These are phyloP conservation scores for Blumeria graminis DNA, from an alignment of 2,329 filamentous ascomycete species.

Conservation along the genomic window DNA sequence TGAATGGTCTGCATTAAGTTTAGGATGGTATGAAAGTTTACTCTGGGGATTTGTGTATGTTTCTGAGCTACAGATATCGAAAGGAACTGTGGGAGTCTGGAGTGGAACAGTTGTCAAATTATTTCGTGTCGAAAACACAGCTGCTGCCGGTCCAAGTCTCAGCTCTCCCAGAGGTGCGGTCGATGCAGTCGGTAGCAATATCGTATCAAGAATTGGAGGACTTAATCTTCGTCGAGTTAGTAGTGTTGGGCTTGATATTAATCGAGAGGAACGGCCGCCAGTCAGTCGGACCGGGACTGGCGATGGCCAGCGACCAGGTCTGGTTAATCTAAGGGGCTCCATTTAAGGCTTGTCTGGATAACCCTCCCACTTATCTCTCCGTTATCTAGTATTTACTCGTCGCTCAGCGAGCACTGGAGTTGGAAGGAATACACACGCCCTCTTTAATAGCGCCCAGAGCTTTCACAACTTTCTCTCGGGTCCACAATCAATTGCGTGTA, in stretches of 20 bases:
- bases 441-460: no score
- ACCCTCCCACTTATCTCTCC: no score
- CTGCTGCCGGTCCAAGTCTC: constrained; percentile 54
- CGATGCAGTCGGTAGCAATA: constrained; percentile 75
- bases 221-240: constrained; percentile 20
- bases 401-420: no score
- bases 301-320: constrained; percentile 1
- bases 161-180: constrained; percentile 74
- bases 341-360: background rate
- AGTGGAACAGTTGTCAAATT: constrained; percentile 72
- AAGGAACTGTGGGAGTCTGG: constrained; percentile 80
- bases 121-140: constrained; percentile 73
- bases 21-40: constrained; percentile 90
- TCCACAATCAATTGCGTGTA: no score
- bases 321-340: background rate
- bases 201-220: constrained; percentile 70
- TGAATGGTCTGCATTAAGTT: constrained; percentile 71
- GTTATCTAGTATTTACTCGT: no score
- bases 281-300: constrained; percentile 2
- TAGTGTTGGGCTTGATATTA: constrained; percentile 1
- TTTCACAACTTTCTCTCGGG: no score
- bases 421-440: no score
- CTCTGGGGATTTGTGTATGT: constrained; percentile 87
- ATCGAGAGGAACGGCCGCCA: background rate
- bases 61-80: constrained; percentile 67